Evolutionary conservation across 2,329 filamentous ascomycete species (phyloP), one percentile per base, ranked within the genome.

Genomic region (Ramularia endophylla): DNA sequence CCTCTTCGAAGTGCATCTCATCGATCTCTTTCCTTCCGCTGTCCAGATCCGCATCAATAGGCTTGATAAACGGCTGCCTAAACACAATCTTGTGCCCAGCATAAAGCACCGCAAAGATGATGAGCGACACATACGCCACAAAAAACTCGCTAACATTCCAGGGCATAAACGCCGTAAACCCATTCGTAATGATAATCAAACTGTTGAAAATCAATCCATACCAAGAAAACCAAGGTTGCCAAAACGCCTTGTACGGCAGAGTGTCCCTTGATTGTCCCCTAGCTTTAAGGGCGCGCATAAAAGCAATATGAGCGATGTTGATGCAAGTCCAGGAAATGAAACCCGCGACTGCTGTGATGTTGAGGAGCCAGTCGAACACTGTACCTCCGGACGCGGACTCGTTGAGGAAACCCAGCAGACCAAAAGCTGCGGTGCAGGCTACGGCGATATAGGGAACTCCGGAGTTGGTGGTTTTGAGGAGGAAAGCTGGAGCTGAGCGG

Each of bases 381-480:
- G 81, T 75, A 32, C 82, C 73, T 15, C 74, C 78, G 58, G 82
- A 83, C 47, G 77, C 73, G 6, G 77, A 82, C 13, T 90, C 73
- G 61, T 88, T 81, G 35, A 89, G 66, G 63, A 88, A 92, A 2
- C 81, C 77, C 8, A 94, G 67, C 5, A 87, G 69, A 1, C 82
- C 76, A 53, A 92, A 79, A 3, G 76, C 60, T 34, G 87, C 72
- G 0, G 85, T 82, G 19, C 81, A 62, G 1, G 62, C 49, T 28
- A 90, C 84, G 56, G 81, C 85, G 63, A 84, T 87, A 47, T 87
- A 73, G 0, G 87, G 87, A 0, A 92, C 81, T 34, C 84, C 83
- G 8, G 66, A 68, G 48, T 66, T 70, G 11, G 73, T 82, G 48
- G 73, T 78, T 56, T 75, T 72, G 46, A 69, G 69, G 22, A 84